Evolutionary conservation across 1,284 basidiomycete genomes (phyloP), one percentile per base, ranked within the genome.

Genomic region (Athelia sp.): DNA sequence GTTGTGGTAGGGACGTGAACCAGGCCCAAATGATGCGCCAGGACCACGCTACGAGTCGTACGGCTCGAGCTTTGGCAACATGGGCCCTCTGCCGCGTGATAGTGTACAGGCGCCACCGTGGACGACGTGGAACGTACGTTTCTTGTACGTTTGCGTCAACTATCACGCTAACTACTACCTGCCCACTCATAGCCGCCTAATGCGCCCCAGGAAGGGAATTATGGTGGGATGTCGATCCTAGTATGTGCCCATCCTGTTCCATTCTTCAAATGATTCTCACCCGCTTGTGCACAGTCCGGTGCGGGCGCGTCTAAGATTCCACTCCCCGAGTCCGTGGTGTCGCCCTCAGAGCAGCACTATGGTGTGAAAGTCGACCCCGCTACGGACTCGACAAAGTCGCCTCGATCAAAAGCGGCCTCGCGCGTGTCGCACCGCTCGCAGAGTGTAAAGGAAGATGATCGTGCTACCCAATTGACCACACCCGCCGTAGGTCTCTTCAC

Each of bases 51-150:
- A 88, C 59, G 82, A 82, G 56, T 88, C 86, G 0, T 85, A 82
- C 35, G 84, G 81, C 2, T 82, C 84, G 45, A 87, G 87, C 15
- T 89, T 84, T 64, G 86, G 86, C 14, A 89, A 89, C 62, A 74
- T 84, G 54, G 87, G 86, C 13, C 81, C 79, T 40, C 65, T 87
- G 32, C 81, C 86, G 2, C 66, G 65, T 14, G 79, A 79, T 38
- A 74, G 75, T 50, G 61, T 65, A 32, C 64, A 65, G 52, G 68
- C 68, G 57, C 65, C 63, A 2, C 66, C 69, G 50, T 71, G 68
- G 64, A 74, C 68, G 59, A 68, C 76, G 58, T 61, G 76, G 70
- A 53, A 61, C 58, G 62, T 64, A 51, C 51, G 64, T 64, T 38
- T 24, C 45, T 4, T 15, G 36, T 22, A 40, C 36, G 21, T 22